These are phyloP conservation scores for Rhazya stricta DNA, from an alignment of 257 asterid genomes.

Conservation along the genomic window DNA sequence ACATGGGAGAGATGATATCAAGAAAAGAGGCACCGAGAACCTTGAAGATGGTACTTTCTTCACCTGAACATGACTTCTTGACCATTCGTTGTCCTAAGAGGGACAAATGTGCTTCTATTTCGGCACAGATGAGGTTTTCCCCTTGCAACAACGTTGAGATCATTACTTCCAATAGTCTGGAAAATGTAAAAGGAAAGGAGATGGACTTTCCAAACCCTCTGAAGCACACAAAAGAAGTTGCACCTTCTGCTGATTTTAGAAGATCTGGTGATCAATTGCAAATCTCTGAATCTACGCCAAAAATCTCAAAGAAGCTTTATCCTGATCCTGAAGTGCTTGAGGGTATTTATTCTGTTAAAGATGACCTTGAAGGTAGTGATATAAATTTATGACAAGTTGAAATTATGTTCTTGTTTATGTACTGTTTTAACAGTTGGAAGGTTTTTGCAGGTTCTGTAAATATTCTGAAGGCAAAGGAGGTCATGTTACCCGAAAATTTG, in stretches of 20 bases:
- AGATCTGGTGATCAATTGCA: constrained; percentile 8
- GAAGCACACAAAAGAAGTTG: background rate
- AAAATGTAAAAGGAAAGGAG: constrained; percentile 12
- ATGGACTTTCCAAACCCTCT: background rate
- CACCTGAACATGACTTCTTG: constrained; percentile 47
- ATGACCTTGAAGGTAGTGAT: constrained; percentile 30
- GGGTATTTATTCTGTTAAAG: constrained; percentile 7
- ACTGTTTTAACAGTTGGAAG: constrained; percentile 8
- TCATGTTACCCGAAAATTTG: constrained; percentile 8
- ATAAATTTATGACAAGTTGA: constrained; percentile 8
- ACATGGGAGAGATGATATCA: constrained; percentile 13
- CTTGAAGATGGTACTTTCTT: constrained; percentile 48
- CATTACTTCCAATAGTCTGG: background rate
- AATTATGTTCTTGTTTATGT: constrained; percentile 2
- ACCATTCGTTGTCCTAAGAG: constrained; percentile 37
- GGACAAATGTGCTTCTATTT: constrained; percentile 19
- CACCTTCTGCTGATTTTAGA: background rate
- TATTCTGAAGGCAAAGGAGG: constrained; percentile 16
- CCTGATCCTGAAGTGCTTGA: background rate
- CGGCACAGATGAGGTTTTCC: constrained; percentile 30
- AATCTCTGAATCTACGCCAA: background rate
- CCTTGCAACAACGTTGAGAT: constrained; percentile 8
- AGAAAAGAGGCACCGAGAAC: constrained; percentile 41
- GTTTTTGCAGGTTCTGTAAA: constrained; percentile 33
- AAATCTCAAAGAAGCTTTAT: background rate